Evolutionary conservation across 2,329 filamentous ascomycete genomes (phyloP).

Genomic region (Beauveria varroae): DNA sequence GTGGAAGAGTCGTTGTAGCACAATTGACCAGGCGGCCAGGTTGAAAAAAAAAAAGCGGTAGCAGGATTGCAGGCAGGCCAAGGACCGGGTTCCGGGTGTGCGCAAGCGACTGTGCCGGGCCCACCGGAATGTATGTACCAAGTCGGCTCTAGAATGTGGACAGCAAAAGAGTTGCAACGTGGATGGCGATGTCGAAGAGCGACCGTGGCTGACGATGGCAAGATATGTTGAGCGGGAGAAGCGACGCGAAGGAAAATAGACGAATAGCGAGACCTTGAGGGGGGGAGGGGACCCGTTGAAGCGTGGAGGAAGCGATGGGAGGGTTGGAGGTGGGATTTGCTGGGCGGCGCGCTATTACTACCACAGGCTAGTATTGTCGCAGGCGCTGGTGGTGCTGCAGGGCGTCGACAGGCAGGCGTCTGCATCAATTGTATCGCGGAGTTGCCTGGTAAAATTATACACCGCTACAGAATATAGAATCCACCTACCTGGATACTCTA

Average conservation of each 20-base stretch:
- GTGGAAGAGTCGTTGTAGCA: conserved; percentile 7
- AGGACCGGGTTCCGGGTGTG: background rate
- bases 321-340: background rate
- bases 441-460: background rate
- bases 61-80: background rate
- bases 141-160: background rate
- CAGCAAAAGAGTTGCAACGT: background rate
- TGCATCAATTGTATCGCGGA: background rate
- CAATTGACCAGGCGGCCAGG: background rate
- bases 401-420: background rate
- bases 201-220: background rate
- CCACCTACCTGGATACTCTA: too few species aligned
- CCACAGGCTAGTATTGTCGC: background rate
- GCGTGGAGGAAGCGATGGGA: background rate
- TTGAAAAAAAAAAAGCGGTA: background rate
- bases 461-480: too few species aligned
- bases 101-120: conserved; percentile 5
- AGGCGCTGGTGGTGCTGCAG: background rate
- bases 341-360: background rate
- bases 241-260: background rate
- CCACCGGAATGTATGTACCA: conserved; percentile 4
- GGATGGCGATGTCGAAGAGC: background rate
- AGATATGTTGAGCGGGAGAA: conserved; percentile 3
- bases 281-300: background rate
- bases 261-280: background rate